A percentile compares a stretch with the other conserved stretches of the same genome.
Conservation (phyloP, 805 yeast species). For the Pichia phayaonensis region DNA sequence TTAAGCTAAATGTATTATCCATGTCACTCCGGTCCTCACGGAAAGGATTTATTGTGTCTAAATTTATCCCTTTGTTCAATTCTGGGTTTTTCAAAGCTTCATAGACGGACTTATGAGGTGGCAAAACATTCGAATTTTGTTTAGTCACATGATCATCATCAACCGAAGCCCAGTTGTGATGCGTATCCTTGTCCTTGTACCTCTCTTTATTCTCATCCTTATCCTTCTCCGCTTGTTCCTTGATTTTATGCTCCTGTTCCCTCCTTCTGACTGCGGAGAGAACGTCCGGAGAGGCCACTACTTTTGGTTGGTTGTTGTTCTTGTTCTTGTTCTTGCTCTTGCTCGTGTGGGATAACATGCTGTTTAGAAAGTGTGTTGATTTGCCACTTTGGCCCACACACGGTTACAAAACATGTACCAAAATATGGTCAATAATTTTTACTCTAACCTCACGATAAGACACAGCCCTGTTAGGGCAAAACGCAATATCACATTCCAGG, state of each 20-base stretch:
- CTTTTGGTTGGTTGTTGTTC: not conserved
- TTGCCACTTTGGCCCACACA: not conserved
- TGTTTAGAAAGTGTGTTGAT: not conserved
- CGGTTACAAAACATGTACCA: not conserved
- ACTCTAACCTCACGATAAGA: not conserved
- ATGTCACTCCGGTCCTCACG: not conserved
- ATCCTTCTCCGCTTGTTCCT: not conserved
- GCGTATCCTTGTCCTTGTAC: no score
- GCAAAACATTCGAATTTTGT: no score
- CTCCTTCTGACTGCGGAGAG: not conserved
- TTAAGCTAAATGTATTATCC: not conserved
- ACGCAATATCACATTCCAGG: no score
- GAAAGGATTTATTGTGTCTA: constrained; percentile 1
- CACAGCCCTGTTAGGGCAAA: not conserved
- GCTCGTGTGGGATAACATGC: not conserved
- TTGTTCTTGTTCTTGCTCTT: not conserved
- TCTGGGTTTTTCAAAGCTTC: constrained; percentile 29
- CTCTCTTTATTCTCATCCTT: not conserved
- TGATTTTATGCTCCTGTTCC: not conserved
- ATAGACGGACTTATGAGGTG: constrained; percentile 28
- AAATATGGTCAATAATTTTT: not conserved
- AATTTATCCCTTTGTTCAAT: constrained; percentile 19
- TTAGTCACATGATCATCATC: no score
- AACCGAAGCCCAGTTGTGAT: no score
- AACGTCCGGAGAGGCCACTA: not conserved